Evolutionary conservation across 129 eudicot genomes (phyloP), one percentile per base, ranked within the genome.

Genomic region (Escallonia rubra): DNA sequence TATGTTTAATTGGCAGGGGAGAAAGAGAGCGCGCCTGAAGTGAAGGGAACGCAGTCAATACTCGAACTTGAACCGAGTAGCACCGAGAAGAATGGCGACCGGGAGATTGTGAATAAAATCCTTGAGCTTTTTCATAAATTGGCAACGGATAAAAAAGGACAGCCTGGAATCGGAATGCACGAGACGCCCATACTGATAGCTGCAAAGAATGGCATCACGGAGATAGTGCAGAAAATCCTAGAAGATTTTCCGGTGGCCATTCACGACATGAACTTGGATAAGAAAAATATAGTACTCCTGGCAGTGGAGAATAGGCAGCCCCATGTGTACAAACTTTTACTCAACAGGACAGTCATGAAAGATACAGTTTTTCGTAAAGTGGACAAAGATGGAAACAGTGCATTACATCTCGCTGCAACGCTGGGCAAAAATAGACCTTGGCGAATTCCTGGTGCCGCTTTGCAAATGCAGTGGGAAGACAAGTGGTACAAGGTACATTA

Each of bases 291-390:
- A 0, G 59, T 72, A 1, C 54, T 72, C 2, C 16, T 72, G 38
- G 76, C 76, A 10, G 67, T 72, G 6, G 76, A 72, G 23, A 41
- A 62, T 42, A 72, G 76, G 34, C 76, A 72, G 10, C 68, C 76
- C 45, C 67, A 43, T 10, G 63, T 72, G 8, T 72, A 60, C 46
- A 12, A 52, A 10, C n/a, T 41, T 34, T 44, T 72, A 9, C 10
- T 6, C 41, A 34, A 43, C 5, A 53, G 7, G 55, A 10, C 13
- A 1, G 41, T 11, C 16, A 16, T 62, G 43, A 61, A 50, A 15
- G 69, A 72, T 4, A 38, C 39, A n/a, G 49, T 72, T 7, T 63
- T 61, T 43, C 53, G 60, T 7, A 40, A 62, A 23, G 60, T 43
- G 6, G 76, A 72, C 41, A 15, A 41, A n/a, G 44, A 62, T 13